Conservation (phyloP, 495 filamentous ascomycete species). For the Penicillium psychrofluorescens region DNA sequence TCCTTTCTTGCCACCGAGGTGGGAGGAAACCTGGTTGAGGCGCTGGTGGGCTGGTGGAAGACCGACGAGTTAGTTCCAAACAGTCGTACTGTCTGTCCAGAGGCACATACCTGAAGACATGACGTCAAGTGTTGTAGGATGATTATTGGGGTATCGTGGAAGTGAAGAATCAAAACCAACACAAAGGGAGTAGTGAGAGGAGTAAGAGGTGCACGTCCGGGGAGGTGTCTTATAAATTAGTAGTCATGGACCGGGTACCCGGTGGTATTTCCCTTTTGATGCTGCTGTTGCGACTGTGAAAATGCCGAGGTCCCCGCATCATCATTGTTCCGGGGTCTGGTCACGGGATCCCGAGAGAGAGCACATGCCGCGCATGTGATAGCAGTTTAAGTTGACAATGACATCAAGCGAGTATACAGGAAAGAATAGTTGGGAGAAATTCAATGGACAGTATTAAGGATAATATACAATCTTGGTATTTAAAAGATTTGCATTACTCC, state of each 20-base stretch:
- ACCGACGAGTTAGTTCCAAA: conserved; percentile 1
- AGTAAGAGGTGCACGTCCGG: conserved; percentile 6
- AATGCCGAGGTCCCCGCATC: conserved; percentile 32
- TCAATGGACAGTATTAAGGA: no score
- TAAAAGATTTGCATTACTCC: no score
- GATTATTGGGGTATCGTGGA: conserved; percentile 2
- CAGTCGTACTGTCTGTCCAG: background rate
- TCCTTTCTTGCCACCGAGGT: conserved; percentile 46
- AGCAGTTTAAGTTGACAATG: no score
- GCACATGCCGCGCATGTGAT: background rate
- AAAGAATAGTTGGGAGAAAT: no score
- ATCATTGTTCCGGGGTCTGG: conserved; percentile 26
- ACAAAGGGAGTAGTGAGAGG: background rate
- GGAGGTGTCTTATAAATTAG: conserved; percentile 18
- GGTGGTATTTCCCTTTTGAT: conserved; percentile 27
- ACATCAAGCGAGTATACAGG: no score
- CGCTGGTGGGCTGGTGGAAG: conserved; percentile 46
- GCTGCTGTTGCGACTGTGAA: conserved; percentile 14
- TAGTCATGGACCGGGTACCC: conserved; percentile 8
- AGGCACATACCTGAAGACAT: conserved; percentile 35
- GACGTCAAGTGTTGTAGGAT: conserved; percentile 21
- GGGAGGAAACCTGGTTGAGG: conserved; percentile 55
- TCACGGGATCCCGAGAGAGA: conserved; percentile 19
- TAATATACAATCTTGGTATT: no score
- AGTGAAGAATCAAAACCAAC: conserved; percentile 3